These are phyloP conservation scores for Aspergillus aculeatus DNA, from an alignment of 2,329 filamentous ascomycete genomes.

Conservation along the genomic window DNA sequence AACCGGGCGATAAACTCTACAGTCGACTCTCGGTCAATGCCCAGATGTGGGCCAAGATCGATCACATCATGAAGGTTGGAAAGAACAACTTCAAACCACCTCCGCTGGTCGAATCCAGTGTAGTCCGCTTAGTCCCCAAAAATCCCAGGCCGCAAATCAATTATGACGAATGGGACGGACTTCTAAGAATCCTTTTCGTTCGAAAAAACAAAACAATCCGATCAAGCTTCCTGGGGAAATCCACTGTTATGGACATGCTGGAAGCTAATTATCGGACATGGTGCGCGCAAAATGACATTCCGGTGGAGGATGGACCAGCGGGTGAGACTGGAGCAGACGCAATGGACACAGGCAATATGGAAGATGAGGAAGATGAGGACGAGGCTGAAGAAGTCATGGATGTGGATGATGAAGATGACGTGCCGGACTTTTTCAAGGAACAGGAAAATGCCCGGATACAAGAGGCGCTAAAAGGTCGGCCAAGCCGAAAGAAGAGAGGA, in stretches of 20 bases:
- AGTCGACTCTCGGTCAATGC: slow-evolving; percentile 88
- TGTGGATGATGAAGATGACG: slow-evolving; percentile 59
- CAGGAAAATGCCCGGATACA: slow-evolving; percentile 35
- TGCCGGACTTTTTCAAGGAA: slow-evolving; percentile 83
- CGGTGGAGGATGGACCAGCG: slow-evolving; percentile 65
- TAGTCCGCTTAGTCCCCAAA: slow-evolving; percentile 88
- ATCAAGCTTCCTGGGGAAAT: slow-evolving; percentile 75
- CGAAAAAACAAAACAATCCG: slow-evolving; percentile 89
- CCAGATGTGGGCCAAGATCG: slow-evolving; percentile 80
- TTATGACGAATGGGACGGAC: slow-evolving; percentile 93
- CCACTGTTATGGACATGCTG: slow-evolving; percentile 76
- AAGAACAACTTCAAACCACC: slow-evolving; percentile 96
- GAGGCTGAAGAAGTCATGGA: slow-evolving; percentile 53
- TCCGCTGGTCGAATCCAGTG: slow-evolving; percentile 85
- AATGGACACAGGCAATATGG: slow-evolving; percentile 36
- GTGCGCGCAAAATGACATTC: slow-evolving; percentile 81
- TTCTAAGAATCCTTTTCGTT: slow-evolving; percentile 78
- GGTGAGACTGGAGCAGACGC: slow-evolving; percentile 34
- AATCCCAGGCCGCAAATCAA: slow-evolving; percentile 79
- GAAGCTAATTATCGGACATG: slow-evolving; percentile 87
- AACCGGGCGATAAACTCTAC: slow-evolving; percentile 84
- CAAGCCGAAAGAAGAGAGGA: slow-evolving; percentile 69
- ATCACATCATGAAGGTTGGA: slow-evolving; percentile 83
- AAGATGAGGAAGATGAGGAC: slow-evolving; percentile 43
- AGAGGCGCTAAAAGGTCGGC: slow-evolving; percentile 48